Evolutionary conservation across 768 basidiomycete species (phyloP).

Genomic region (Lanmaoa pseudosensibilis): DNA sequence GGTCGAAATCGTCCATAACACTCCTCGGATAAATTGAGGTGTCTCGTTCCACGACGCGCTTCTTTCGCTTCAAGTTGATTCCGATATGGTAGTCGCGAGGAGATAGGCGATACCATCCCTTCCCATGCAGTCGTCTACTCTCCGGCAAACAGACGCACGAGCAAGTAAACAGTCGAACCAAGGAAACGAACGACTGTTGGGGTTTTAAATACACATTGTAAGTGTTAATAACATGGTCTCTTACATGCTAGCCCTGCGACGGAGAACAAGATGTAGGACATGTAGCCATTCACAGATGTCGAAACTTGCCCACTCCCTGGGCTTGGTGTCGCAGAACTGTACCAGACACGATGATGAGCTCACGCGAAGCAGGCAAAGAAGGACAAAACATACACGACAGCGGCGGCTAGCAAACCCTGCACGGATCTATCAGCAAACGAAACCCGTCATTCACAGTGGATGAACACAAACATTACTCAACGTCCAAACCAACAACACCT

Average conservation of each 20-base stretch:
- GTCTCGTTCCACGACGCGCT: background rate
- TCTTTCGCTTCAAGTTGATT: background rate
- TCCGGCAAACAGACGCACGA: conserved; percentile 85
- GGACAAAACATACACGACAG: conserved; percentile 60
- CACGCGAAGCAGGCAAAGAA: background rate
- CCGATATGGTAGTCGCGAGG: background rate
- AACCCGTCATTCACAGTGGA: background rate
- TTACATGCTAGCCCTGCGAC: conserved; percentile 85
- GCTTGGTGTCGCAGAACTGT: conserved; percentile 44
- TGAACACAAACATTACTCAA: conserved; percentile 68
- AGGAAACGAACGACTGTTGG: conserved; percentile 76
- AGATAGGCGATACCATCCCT: background rate
- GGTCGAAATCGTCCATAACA: conserved; percentile 14
- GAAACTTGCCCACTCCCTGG: conserved; percentile 48
- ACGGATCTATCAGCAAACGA: conserved; percentile 12
- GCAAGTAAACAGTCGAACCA: conserved; percentile 79
- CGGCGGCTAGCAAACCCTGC: conserved; percentile 70
- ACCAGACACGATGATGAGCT: conserved; percentile 1
- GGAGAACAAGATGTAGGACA: conserved; percentile 86
- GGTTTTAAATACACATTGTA: background rate
- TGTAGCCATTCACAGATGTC: conserved; percentile 74
- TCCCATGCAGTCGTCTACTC: conserved; percentile 46
- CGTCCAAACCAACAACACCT: conserved; percentile 86
- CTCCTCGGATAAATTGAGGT: background rate
- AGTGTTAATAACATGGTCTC: conserved; percentile 32